Evolutionary conservation across 345 rosid genomes (phyloP).

Genomic region (Bruguiera parviflora): DNA sequence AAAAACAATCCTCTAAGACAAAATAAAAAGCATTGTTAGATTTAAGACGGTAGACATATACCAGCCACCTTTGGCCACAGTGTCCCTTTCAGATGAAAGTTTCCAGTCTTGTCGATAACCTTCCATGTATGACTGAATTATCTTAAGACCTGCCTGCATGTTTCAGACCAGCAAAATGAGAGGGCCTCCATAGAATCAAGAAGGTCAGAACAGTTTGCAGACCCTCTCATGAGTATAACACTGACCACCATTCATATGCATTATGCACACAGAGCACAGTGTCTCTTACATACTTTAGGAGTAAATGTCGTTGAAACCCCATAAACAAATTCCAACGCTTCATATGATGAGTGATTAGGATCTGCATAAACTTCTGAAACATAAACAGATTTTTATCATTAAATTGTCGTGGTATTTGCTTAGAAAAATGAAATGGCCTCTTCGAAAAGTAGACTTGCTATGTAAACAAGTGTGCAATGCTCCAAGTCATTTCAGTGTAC

Average conservation of each 20-base stretch:
- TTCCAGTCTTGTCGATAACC: slow-evolving; percentile 97
- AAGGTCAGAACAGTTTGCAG: too few species aligned
- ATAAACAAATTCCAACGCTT: slow-evolving; percentile 70
- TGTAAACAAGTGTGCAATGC: too few species aligned
- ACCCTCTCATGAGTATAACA: background rate
- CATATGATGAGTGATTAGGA: slow-evolving; percentile 71
- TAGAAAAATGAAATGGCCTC: too few species aligned
- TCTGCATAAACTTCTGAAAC: slow-evolving; percentile 90
- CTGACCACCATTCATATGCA: background rate
- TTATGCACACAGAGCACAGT: background rate
- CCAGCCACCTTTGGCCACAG: slow-evolving; percentile 88
- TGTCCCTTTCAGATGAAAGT: slow-evolving; percentile 75
- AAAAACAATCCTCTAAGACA: background rate
- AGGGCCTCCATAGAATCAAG: too few species aligned
- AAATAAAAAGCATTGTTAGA: too few species aligned
- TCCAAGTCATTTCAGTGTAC: background rate
- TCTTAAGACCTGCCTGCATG: slow-evolving; percentile 79
- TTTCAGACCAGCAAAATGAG: background rate
- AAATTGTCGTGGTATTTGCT: background rate
- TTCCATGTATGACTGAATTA: slow-evolving; percentile 81
- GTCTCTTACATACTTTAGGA: slow-evolving; percentile 53
- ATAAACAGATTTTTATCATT: slow-evolving; percentile 3
- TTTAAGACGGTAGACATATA: slow-evolving; percentile 34
- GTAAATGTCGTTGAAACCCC: slow-evolving; percentile 80
- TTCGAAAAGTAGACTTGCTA: too few species aligned